A percentile compares a stretch with the other conserved stretches of the same genome.
These are phyloP conservation scores for Entomortierella beljakovae DNA, from an alignment of 192 early-diverging fungal genomes.

Conservation along the genomic window DNA sequence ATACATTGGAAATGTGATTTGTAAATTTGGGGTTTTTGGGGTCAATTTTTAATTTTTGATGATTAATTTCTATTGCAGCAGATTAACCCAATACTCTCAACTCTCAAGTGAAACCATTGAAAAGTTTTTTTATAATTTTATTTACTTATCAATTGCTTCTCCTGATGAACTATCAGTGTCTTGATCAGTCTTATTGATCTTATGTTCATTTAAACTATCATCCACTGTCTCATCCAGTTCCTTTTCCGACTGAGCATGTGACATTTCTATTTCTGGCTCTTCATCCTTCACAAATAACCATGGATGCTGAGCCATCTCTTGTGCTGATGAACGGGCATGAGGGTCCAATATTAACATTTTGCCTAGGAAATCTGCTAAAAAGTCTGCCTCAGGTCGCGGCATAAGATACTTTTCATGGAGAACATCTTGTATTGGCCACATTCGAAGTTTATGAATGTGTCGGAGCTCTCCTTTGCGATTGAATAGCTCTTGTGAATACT, in stretches of 20 bases:
- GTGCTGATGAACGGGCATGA: conserved; percentile 63
- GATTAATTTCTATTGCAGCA: conserved; percentile 15
- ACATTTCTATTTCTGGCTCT: background rate
- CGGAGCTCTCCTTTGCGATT: conserved; percentile 91
- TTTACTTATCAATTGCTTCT: background rate
- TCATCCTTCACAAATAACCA: conserved; percentile 62
- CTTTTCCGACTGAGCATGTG: background rate
- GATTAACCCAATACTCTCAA: background rate
- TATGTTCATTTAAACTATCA: background rate
- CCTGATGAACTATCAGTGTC: background rate
- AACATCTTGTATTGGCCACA: conserved; percentile 87
- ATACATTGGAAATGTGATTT: conserved; percentile 10
- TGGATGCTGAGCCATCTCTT: conserved; percentile 67
- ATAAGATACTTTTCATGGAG: conserved; percentile 92
- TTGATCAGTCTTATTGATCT: background rate
- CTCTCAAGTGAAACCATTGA: too few relatives aligned
- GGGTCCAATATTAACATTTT: conserved; percentile 84
- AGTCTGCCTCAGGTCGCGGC: conserved; percentile 75
- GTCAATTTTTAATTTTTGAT: background rate
- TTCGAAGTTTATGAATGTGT: conserved; percentile 88
- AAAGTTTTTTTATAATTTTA: too few relatives aligned
- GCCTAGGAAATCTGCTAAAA: conserved; percentile 84
- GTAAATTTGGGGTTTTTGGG: conserved; percentile 14
- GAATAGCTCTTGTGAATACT: conserved; percentile 89
- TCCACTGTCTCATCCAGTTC: background rate